Evolutionary conservation across 2,329 filamentous ascomycete genomes (phyloP), one percentile per base, ranked within the genome.

Genomic region (Microascus cirrosus): DNA sequence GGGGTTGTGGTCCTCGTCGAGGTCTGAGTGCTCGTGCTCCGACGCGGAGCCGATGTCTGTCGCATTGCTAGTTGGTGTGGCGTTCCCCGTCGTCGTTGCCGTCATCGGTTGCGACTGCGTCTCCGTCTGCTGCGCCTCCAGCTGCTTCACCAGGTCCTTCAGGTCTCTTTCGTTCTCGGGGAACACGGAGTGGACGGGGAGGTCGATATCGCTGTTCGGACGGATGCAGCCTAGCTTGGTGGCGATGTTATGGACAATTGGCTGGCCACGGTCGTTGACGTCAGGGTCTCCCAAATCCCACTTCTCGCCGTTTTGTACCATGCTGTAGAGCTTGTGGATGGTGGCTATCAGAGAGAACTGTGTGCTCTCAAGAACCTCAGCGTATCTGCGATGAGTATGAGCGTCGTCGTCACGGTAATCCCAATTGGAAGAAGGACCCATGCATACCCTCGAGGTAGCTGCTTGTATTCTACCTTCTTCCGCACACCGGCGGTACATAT

Each of bases 381-480:
- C 82, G 63, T 85, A 85, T 58, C 81, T 83, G 62, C 4, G 8
- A 10, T 24, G 5, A 36, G 24, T 32, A 53, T 59, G 51, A 60
- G 52, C 34, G 32, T 25, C 10, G 10, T 18, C 22, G 28, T 53
- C 28, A 55, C n/a, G 54, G 48, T 45, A 24, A 22, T 45, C 50
- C 13, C 11, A 39, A 28, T 34, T 34, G 53, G 51, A 20, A 10
- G 20, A 24, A 24, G 10, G 12, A 20, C 51, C 32, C 18, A 18
- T 15, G 67, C 77, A 59, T 75, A 84, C 77, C 82, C 82, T 73
- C 79, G 72, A 12, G 83, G 82, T 53, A 85, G 68, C 69, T 85
- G 82, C 72, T 86, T 86, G 68, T 83, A 85, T 64, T 85, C 82
- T n/a, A 81, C 82, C 79, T 85, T 85, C 66, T 85, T 85, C 61